Percentiles rank a stretch among this genome's conserved stretches.
These are phyloP conservation scores for Adansonia gregorii DNA, from an alignment of 441 rosid species.

Conservation along the genomic window DNA sequence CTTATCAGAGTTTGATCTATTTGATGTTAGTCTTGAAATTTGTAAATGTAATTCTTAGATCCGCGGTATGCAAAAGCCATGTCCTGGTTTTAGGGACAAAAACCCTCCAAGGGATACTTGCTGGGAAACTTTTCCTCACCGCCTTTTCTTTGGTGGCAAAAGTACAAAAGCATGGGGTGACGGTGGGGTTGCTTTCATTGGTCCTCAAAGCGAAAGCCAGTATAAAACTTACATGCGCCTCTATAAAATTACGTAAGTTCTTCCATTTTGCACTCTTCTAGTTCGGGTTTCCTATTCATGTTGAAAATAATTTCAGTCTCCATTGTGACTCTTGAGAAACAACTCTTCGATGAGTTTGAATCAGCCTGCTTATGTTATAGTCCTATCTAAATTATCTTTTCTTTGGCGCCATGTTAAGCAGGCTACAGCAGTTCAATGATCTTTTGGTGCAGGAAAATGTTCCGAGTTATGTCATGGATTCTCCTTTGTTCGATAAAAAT, in stretches of 20 bases:
- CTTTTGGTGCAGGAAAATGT: slow-evolving; percentile 75
- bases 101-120: slow-evolving; percentile 66
- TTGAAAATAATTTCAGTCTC: slow-evolving; percentile 10
- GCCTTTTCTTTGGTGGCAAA: slow-evolving; percentile 79
- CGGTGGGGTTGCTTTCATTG: slow-evolving; percentile 89
- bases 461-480: no score
- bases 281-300: slow-evolving; percentile 23
- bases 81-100: slow-evolving; percentile 75
- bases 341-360: background rate
- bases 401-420: slow-evolving; percentile 35
- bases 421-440: slow-evolving; percentile 96
- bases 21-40: background rate
- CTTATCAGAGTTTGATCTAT: background rate
- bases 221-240: slow-evolving; percentile 62
- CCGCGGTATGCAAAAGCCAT: slow-evolving; percentile 70
- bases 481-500: slow-evolving; percentile 58
- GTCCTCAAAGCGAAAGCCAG: slow-evolving; percentile 50
- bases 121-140: slow-evolving; percentile 75
- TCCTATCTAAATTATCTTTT: background rate
- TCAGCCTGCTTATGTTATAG: background rate
- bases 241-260: slow-evolving; percentile 79
- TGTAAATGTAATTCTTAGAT: slow-evolving; percentile 43
- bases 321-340: background rate
- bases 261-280: slow-evolving; percentile 24
- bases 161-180: slow-evolving; percentile 67